A percentile compares a stretch with the other conserved stretches of the same genome.
phyloP scores from a whole-genome alignment of 2,329 filamentous ascomycete species.

The Xylariaceae sp. region DNA sequence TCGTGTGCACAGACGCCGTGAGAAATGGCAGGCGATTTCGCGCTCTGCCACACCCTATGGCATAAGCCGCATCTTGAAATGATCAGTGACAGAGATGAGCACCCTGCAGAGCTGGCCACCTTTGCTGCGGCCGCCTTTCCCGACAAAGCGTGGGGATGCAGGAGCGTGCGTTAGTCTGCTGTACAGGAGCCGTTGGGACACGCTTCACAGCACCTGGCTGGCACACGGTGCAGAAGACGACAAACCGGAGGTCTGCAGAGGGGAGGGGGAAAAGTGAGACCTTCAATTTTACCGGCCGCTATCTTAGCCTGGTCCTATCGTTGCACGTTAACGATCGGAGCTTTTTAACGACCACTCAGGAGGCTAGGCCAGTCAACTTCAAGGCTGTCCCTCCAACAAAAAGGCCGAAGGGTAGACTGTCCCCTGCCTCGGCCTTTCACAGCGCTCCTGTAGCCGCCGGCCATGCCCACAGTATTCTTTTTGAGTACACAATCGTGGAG shows the following conservation, averaged over 20 bases:
- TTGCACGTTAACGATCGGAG: constrained; percentile 42
- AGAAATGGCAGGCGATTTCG: constrained; percentile 5
- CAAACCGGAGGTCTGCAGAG: constrained; percentile 18
- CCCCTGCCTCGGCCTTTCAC: constrained; percentile 49
- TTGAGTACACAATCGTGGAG: constrained; percentile 34
- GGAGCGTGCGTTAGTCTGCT: constrained; percentile 33
- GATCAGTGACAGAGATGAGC: constrained; percentile 13
- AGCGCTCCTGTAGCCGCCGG: constrained; percentile 50
- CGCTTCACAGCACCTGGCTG: constrained; percentile 29
- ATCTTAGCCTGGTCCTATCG: constrained; percentile 36
- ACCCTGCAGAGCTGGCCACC: constrained; percentile 34
- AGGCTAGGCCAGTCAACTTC: constrained; percentile 27
- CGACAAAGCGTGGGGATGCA: constrained; percentile 41
- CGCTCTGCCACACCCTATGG: constrained; percentile 19
- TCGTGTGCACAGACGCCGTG: neutral
- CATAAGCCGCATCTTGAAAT: constrained; percentile 29
- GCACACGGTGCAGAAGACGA: constrained; percentile 20
- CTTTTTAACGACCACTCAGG: constrained; percentile 37
- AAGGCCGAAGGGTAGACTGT: constrained; percentile 39
- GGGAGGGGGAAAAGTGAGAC: constrained; percentile 26
- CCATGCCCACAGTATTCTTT: constrained; percentile 33
- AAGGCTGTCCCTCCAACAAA: constrained; percentile 39
- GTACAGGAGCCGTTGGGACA: constrained; percentile 32
- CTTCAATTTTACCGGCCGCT: constrained; percentile 37
- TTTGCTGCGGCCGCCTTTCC: constrained; percentile 43